phyloP scores from a whole-genome alignment of 2,329 filamentous ascomycete genomes.

The Microdochium trichocladiopsis region DNA sequence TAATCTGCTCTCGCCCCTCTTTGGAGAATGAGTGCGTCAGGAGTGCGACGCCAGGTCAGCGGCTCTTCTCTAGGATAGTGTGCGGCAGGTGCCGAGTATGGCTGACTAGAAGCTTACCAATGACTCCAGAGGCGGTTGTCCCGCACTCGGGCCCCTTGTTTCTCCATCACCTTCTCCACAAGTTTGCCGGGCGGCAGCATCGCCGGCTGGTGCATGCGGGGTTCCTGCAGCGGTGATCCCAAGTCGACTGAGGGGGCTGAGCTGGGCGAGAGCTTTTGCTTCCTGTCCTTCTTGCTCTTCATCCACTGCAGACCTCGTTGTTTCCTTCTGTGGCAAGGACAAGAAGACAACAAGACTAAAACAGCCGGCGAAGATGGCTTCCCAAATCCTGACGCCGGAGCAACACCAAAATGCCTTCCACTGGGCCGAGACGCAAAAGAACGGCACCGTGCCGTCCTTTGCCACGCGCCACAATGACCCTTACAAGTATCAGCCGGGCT shows the following conservation, averaged over 20 bases:
- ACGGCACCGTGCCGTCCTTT: slow-evolving; percentile 47
- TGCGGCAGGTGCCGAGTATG: neutral
- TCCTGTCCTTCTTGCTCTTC: no score
- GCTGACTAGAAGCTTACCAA: neutral
- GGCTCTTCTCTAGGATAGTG: neutral
- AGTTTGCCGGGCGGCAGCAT: no score
- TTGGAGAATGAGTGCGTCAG: no score
- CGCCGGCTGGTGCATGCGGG: no score
- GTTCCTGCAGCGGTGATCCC: no score
- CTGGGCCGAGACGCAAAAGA: slow-evolving; percentile 55
- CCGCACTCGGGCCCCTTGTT: neutral
- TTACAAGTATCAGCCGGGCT: slow-evolving; percentile 48
- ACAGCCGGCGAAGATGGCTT: neutral
- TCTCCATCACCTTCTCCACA: neutral
- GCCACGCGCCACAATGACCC: slow-evolving; percentile 25
- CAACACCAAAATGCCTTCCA: slow-evolving; percentile 46
- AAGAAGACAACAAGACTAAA: slow-evolving; percentile 2
- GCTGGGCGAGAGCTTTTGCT: no score
- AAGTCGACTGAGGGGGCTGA: no score
- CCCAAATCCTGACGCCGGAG: slow-evolving; percentile 1
- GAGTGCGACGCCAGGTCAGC: no score
- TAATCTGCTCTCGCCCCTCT: no score
- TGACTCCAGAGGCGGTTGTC: neutral
- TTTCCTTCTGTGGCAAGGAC: no score
- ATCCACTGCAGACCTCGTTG: no score